Base-by-base conservation (phyloP, 2,329 filamentous ascomycete genomes). In the Zarea fungicola region DNA sequence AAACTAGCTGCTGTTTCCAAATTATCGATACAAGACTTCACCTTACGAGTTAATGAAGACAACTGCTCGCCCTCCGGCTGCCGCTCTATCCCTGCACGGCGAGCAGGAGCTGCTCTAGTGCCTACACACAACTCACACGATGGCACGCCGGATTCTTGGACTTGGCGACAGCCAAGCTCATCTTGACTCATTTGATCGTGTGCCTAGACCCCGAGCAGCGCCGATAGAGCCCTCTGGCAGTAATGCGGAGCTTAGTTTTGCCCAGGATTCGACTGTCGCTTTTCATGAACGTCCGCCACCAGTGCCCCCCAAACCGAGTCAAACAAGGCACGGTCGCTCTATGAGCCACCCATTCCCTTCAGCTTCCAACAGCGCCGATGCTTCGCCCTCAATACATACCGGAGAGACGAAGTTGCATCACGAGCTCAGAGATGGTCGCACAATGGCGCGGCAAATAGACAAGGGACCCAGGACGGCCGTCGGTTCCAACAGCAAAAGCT, bases 341-440 rank as follows among this genome's bases (percentile, higher is more conserved):
- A 80, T 86, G 71, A 93, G 88, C 73, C 84, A 92, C 60, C 87
- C 88, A 10, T 86, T 92, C 55, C 84, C 87, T 7, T 83, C 81
- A 16, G 67, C 90, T 26, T 88, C 91, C 61, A 75, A 66, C 59
- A 64, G 63, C 48, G 55, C 71, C 55, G 59, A 62, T 31, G 37
- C 23, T 4, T 10, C 28, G 16, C 31, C 46, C 1, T 36, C 46
- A 9, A 31, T 56, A 64, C 59, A 37, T 54, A 51, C 54, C 62
- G 58, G 49, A 58, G 62, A 42, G 66, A 70, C 40, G 58, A 63
- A 28, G 64, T 60, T 22, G 22, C 16, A 13, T 16, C 45, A 53
- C 28, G 75, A 70, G 48, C 71, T 77, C 44, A 70, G 70, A 31
- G 66, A 74, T 48, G 69, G 69, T n/a, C 62, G 60, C 5, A 55